A percentile compares a stretch with the other conserved stretches of the same genome.
Evolutionary conservation across 345 rosid species (phyloP).

Genomic region (Rubroshorea leprosula): DNA sequence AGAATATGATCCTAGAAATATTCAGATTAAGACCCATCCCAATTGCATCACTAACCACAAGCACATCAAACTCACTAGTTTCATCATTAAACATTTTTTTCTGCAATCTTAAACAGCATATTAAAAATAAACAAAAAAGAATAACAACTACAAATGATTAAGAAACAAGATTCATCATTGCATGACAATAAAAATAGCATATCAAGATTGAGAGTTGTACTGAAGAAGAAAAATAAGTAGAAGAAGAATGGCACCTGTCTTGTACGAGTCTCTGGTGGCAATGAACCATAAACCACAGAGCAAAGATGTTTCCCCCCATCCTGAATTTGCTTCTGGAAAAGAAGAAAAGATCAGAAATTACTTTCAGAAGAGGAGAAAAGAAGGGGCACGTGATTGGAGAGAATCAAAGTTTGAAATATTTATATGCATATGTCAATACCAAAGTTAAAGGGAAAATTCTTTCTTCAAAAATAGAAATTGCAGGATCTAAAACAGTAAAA

Average conservation of each 20-base stretch:
- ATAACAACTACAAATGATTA: not conserved
- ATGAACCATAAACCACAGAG: constrained; percentile 90
- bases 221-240: too few species aligned
- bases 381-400: too few species aligned
- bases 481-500: not conserved
- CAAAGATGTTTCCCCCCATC: constrained; percentile 64
- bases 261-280: constrained; percentile 92
- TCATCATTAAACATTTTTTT: constrained; percentile 82
- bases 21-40: constrained; percentile 97
- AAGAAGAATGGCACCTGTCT: constrained; percentile 69
- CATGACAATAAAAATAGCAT: not conserved
- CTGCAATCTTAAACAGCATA: constrained; percentile 48
- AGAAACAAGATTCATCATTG: not conserved
- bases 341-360: too few species aligned
- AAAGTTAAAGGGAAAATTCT: too few species aligned
- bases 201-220: too few species aligned
- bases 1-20: constrained; percentile 83
- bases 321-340: too few species aligned
- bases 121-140: constrained; percentile 16
- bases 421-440: too few species aligned
- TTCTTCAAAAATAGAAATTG: too few species aligned
- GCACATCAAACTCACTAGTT: constrained; percentile 81
- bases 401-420: too few species aligned
- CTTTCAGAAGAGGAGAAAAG: too few species aligned
- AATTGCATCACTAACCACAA: constrained; percentile 97